Conservation (phyloP, 805 yeast species). For the Torulaspora gathmanii region DNA sequence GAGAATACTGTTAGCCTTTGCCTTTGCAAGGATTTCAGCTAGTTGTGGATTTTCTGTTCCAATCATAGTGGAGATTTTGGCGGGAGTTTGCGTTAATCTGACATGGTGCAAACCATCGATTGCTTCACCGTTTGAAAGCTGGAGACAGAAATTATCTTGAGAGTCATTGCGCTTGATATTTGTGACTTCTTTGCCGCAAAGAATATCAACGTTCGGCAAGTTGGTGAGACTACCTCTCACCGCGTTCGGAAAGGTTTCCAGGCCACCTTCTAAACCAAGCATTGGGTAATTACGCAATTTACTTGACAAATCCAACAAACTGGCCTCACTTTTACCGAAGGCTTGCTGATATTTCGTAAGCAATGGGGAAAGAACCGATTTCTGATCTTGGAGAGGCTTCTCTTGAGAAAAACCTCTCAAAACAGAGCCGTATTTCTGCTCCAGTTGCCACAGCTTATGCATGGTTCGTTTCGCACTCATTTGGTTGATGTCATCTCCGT, state of each 20-base stretch:
- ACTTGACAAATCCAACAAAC: conserved; percentile 37
- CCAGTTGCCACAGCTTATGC: conserved; percentile 52
- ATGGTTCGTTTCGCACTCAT: conserved; percentile 63
- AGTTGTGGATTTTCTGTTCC: conserved; percentile 14
- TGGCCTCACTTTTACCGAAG: conserved; percentile 38
- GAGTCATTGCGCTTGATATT: conserved; percentile 5
- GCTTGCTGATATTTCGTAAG: conserved; percentile 39
- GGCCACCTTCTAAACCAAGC: conserved; percentile 53
- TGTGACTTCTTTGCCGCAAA: conserved; percentile 13
- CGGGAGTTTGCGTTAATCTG: conserved; percentile 53
- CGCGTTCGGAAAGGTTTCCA: conserved; percentile 48
- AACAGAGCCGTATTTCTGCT: conserved; percentile 55
- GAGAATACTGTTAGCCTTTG: conserved; percentile 46
- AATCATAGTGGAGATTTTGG: conserved; percentile 38
- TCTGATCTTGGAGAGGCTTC: conserved; percentile 24
- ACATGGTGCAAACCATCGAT: conserved; percentile 47
- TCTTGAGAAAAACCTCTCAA: conserved; percentile 43
- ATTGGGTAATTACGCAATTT: conserved; percentile 54
- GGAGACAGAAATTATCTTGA: conserved; percentile 1
- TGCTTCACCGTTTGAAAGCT: conserved; percentile 4
- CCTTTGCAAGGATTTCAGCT: conserved; percentile 23
- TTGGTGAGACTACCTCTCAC: conserved; percentile 38
- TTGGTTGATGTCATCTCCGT: conserved; percentile 73
- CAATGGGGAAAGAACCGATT: conserved; percentile 23
- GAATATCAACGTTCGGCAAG: conserved; percentile 35